phyloP scores from a whole-genome alignment of 495 filamentous ascomycete species.

The Aspergillus cristatus region DNA sequence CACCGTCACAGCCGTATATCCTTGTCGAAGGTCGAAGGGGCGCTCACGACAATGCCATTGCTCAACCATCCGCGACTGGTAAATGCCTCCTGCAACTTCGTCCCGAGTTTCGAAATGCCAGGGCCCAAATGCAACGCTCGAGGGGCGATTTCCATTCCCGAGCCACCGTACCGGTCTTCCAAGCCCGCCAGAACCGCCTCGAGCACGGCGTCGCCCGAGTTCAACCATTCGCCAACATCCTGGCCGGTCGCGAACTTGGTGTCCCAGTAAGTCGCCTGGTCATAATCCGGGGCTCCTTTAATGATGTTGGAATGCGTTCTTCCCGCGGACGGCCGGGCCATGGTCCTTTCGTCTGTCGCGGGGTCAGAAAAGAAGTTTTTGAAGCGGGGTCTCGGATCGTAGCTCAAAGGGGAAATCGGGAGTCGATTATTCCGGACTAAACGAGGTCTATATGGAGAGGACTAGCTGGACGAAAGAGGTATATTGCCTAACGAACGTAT shows the following conservation, averaged over 20 bases:
- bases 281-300: constrained; percentile 33
- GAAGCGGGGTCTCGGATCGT: no score
- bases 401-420: no score
- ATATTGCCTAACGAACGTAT: no score
- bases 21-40: neutral
- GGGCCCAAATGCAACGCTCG: constrained; percentile 33
- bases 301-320: constrained; percentile 15
- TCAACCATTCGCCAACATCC: constrained; percentile 38
- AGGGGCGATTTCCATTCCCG: constrained; percentile 5
- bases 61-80: constrained; percentile 19
- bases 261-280: constrained; percentile 32
- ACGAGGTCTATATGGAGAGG: no score
- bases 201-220: constrained; percentile 27
- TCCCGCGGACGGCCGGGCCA: constrained; percentile 5
- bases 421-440: no score
- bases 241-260: constrained; percentile 27
- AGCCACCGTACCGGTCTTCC: constrained; percentile 5
- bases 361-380: no score
- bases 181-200: constrained; percentile 21
- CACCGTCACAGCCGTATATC: neutral
- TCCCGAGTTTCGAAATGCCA: constrained; percentile 29
- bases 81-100: constrained; percentile 24
- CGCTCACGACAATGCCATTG: constrained; percentile 29
- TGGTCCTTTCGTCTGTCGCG: no score
- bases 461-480: no score